These are phyloP conservation scores for Harringtonia aguacate DNA, from an alignment of 2,329 filamentous ascomycete species.

Conservation along the genomic window DNA sequence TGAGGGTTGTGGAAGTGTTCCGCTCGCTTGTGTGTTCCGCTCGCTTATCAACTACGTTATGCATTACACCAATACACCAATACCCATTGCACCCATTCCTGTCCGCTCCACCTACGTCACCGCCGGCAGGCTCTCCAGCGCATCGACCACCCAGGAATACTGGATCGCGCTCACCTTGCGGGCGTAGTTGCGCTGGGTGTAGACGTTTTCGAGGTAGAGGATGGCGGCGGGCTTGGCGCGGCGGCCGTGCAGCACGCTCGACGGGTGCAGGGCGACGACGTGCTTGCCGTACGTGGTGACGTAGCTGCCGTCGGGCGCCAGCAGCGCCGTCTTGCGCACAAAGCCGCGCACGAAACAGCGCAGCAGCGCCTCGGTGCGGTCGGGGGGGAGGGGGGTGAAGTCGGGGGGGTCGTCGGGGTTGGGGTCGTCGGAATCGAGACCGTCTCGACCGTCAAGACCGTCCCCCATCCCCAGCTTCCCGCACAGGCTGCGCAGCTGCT, in stretches of 20 bases:
- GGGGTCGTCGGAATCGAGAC: too few species aligned
- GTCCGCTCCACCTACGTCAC: too few species aligned
- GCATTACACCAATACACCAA: too few species aligned
- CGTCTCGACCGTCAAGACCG: too few species aligned
- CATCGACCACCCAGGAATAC: constrained; percentile 47
- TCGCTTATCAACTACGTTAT: too few species aligned
- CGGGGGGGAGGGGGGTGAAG: constrained; percentile 42
- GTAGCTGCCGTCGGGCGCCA: constrained; percentile 51
- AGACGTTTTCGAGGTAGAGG: constrained; percentile 59
- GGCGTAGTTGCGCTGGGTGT: constrained; percentile 54
- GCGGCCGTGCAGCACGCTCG: constrained; percentile 50
- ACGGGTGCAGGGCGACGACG: constrained; percentile 50
- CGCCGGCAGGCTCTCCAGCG: constrained; percentile 7
- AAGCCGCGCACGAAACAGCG: constrained; percentile 55
- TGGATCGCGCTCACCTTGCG: constrained; percentile 55
- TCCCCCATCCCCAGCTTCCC: constrained; percentile 38
- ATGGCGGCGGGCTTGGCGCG: constrained; percentile 51
- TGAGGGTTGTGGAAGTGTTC: too few species aligned
- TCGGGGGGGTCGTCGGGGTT: constrained; percentile 31
- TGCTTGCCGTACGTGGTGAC: constrained; percentile 50
- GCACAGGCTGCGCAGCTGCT: constrained; percentile 48
- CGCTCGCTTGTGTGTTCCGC: too few species aligned
- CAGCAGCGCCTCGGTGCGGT: constrained; percentile 41
- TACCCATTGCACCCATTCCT: too few species aligned
- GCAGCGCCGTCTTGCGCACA: constrained; percentile 46